Base-by-base conservation (phyloP, 805 yeast genomes). In the Cyberlindnera nakhonratchasimensis region DNA sequence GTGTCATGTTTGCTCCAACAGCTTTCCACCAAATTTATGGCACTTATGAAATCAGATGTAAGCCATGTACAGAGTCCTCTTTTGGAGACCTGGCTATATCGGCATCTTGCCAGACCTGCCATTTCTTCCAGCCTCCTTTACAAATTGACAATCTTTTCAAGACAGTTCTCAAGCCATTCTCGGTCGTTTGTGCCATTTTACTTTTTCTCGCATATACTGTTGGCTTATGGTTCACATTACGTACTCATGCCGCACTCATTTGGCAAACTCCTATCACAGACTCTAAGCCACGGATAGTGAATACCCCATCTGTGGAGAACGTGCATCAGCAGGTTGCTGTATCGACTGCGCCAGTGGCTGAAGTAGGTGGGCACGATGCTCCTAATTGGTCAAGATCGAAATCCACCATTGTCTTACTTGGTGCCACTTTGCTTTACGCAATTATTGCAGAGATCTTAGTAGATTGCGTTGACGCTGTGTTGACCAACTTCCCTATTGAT, bases 201-300 rank as follows among this genome's bases (percentile, higher is more conserved):
- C 73, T 93, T 42, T 87, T 90, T 55, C 64, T 86, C 12, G 93
- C 96, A 0, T 93, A 93, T 60, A 74, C 79, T 18, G 81, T 90
- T 62, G 98, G 99, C 2, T 69, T 93, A 32, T 82, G 88, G 77
- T 93, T 93, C 62, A 93, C 99, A 0, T 73, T 93, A 56, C 77
- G 96, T 55, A 93, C 98, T 0, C 99, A 93, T 64, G 99, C 99
- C 0, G 91, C 96, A 1, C 70, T 89, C 66, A 93, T 93, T 50
- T 93, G 99, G 99, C 86, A 87, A 34, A 76, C 81, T 1, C 81
- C 82, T 4, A 72, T 74, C 6, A 61, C 52, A 24, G 58, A 58
- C 48, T 39, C 54, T 18, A 61, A 46, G 32, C 53, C 51, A 30
- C 55, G 55, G 46, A 34, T 33, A 37, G 17, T 26, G 14, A 38